A percentile compares a stretch with the other conserved stretches of the same genome.
Conservation (phyloP, 23 red algal genomes). For the Gracilariopsis chorda region DNA sequence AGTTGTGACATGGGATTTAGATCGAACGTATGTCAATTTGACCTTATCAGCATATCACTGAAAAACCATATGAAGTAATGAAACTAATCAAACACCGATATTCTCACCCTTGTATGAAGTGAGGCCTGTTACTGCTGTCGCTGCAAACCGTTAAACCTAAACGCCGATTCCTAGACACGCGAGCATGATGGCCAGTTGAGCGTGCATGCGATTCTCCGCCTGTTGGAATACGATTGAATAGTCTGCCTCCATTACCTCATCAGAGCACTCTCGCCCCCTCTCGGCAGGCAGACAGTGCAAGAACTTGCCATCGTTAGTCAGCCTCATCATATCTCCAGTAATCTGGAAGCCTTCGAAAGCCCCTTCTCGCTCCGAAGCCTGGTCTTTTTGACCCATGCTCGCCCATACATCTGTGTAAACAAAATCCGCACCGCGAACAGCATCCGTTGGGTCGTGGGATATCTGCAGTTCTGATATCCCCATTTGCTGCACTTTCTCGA, state of each 20-base stretch:
- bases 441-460: conserved; percentile 65
- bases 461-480: conserved; percentile 51
- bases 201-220: conserved; percentile 99
- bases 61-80: too few species aligned
- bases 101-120: neutral
- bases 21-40: too few species aligned
- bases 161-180: conserved; percentile 71
- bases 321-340: conserved; percentile 68
- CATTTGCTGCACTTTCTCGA: conserved; percentile 34
- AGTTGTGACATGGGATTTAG: too few species aligned
- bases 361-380: conserved; percentile 68
- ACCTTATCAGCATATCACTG: too few species aligned
- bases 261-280: conserved; percentile 86
- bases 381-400: conserved; percentile 96
- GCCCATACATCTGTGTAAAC: conserved; percentile 99
- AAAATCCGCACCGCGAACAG: conserved; percentile 82
- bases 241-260: conserved; percentile 90
- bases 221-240: conserved; percentile 95
- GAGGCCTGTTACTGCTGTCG: too few species aligned
- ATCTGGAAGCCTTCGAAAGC: conserved; percentile 87
- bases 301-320: conserved; percentile 59
- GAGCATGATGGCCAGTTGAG: conserved; percentile 93
- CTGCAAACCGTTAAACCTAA: conserved; percentile 9
- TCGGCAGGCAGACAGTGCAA: conserved; percentile 98
- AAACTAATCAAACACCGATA: too few species aligned